These are phyloP conservation scores for Ophiostoma piceae DNA, from an alignment of 2,329 filamentous ascomycete species.

Conservation along the genomic window DNA sequence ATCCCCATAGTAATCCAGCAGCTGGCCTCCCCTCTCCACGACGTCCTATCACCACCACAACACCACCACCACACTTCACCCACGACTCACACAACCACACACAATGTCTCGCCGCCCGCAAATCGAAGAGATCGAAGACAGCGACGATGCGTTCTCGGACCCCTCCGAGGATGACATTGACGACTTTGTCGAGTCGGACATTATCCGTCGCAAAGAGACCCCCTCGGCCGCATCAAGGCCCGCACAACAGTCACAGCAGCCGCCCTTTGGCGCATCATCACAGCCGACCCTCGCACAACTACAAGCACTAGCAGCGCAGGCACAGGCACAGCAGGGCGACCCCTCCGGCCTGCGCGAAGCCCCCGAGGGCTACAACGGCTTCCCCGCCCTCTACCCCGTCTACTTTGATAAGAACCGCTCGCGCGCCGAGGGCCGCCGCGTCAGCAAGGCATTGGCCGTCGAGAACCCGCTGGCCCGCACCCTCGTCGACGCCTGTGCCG, in stretches of 20 bases:
- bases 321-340: not conserved
- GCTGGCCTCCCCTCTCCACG: constrained; percentile 1
- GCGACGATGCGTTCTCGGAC: constrained; percentile 68
- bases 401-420: constrained; percentile 82
- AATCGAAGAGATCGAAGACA: constrained; percentile 89
- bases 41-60: constrained; percentile 6
- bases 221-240: constrained; percentile 1
- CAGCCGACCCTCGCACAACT: constrained; percentile 21
- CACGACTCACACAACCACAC: not conserved
- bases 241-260: constrained; percentile 24
- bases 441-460: constrained; percentile 66
- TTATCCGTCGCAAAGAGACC: constrained; percentile 40
- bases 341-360: constrained; percentile 35
- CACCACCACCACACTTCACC: not conserved
- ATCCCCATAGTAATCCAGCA: constrained; percentile 3
- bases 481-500: constrained; percentile 78
- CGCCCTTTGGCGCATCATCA: constrained; percentile 24
- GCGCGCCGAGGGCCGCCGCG: constrained; percentile 75
- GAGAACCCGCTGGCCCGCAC: constrained; percentile 81
- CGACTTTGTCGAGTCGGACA: constrained; percentile 55
- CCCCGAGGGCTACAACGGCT: constrained; percentile 59
- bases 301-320: constrained; percentile 5
- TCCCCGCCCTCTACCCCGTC: constrained; percentile 86
- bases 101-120: constrained; percentile 71
- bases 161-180: constrained; percentile 81